phyloP scores from a whole-genome alignment of 1,284 basidiomycete genomes.

The Xanthoconium separans region DNA sequence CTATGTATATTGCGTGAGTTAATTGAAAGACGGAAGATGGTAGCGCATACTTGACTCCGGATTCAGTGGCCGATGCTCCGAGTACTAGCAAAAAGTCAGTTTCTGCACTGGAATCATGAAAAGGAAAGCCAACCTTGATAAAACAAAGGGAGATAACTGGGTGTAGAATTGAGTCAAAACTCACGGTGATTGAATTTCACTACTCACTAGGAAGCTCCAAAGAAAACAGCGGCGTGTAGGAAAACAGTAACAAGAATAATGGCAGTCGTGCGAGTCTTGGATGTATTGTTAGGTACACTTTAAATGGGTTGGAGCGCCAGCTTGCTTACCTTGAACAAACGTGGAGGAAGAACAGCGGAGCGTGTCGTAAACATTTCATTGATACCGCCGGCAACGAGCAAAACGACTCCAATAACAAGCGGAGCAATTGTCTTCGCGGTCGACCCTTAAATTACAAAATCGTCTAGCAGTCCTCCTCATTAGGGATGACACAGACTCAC shows the following conservation, averaged over 20 bases:
- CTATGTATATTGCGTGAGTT: constrained; percentile 34
- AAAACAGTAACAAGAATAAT: constrained; percentile 63
- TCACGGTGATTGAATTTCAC: background rate
- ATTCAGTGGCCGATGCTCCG: constrained; percentile 71
- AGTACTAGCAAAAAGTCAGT: constrained; percentile 44
- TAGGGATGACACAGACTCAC: constrained; percentile 39
- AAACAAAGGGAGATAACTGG: constrained; percentile 73
- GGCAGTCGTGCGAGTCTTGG: constrained; percentile 23
- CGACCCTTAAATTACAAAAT: constrained; percentile 26
- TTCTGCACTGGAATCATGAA: background rate
- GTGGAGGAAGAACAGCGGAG: constrained; percentile 78
- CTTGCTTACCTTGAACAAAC: constrained; percentile 64
- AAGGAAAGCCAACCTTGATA: constrained; percentile 48
- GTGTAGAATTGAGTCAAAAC: constrained; percentile 2
- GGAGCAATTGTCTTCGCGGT: constrained; percentile 63
- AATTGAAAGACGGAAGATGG: background rate
- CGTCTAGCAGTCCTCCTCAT: background rate
- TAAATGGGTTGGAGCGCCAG: background rate
- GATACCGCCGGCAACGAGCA: constrained; percentile 56
- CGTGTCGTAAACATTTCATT: constrained; percentile 74
- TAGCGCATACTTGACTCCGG: constrained; percentile 61
- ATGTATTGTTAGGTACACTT: constrained; percentile 31
- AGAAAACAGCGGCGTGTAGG: constrained; percentile 70
- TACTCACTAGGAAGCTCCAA: constrained; percentile 38
- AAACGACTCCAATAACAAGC: constrained; percentile 60